Conservation (phyloP, 192 early-diverging fungal species). For the Entophlyctis luteolus region DNA sequence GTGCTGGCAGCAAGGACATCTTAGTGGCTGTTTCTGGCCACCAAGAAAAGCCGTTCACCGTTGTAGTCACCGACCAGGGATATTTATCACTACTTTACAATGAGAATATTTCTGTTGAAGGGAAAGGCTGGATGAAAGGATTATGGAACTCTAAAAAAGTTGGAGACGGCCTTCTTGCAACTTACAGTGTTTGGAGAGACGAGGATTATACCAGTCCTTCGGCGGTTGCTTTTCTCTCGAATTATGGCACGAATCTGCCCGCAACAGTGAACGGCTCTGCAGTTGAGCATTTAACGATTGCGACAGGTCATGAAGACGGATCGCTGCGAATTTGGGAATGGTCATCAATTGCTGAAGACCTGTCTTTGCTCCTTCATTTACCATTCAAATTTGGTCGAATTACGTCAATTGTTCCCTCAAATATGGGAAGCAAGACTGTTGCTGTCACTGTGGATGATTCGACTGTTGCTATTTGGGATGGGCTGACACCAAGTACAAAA, state of each 20-base stretch:
- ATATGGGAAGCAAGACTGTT: not conserved
- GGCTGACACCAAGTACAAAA: not conserved
- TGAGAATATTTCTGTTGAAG: conserved; percentile 16
- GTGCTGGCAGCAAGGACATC: conserved; percentile 15
- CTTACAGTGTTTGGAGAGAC: conserved; percentile 13
- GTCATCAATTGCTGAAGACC: conserved; percentile 6
- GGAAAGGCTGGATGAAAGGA: conserved; percentile 7
- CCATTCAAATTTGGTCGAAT: conserved; percentile 15
- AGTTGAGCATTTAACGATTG: conserved; percentile 14
- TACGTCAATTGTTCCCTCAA: not conserved
- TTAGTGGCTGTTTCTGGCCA: conserved; percentile 17
- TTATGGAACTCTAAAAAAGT: conserved; percentile 22
- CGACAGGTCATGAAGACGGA: conserved; percentile 30
- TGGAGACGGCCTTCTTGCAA: conserved; percentile 22
- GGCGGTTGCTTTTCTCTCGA: conserved; percentile 7
- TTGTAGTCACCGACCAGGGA: conserved; percentile 23
- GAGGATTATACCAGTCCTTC: conserved; percentile 1
- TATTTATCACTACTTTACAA: conserved; percentile 17
- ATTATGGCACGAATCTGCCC: not conserved
- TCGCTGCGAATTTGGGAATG: conserved; percentile 24
- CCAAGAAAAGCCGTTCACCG: conserved; percentile 21
- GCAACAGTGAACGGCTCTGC: conserved; percentile 1
- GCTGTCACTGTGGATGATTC: conserved; percentile 23
- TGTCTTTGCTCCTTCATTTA: not conserved
- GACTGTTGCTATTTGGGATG: conserved; percentile 28